Evolutionary conservation across 139 green algal species (phyloP), one percentile per base, ranked within the genome.

Genomic region (Gonium pectorale): DNA sequence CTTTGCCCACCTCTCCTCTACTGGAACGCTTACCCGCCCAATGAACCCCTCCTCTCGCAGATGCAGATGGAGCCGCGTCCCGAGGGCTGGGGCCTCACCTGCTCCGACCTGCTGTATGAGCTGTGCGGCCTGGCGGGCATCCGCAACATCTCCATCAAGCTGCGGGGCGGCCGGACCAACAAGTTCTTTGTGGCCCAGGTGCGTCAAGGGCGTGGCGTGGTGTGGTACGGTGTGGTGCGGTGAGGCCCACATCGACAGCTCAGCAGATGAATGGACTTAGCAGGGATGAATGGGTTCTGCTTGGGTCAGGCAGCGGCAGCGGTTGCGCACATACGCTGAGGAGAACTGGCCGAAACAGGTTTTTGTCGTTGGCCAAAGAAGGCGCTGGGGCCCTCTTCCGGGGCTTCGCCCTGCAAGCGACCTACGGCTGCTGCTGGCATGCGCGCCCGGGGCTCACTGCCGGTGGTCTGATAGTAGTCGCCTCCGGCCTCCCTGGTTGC

Each of bases 81-180:
- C 37, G 49, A 82, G 3, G 91, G 91, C 38, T 92, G 86, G 82
- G 91, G 91, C 40, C 64, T 92, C 9, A 63, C 9, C 5, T 83
- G 83, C 40, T 83, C 41, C 60, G 79, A 90, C 38, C 60, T 92
- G 41, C 33, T 94, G 24, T 73, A 79, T 15, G 80, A 90, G 79
- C 83, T 94, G 54, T 94, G 87, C 72, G 72, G 81, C 56, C 33
- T 94, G 64, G 86, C 67, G 1, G 91, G 91, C 59, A 79, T 94
- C 5, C 31, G 81, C 26, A 79, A 94, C 66, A 67, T 90, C 37
- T 90, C 70, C 59, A 72, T 92, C 64, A 91, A 90, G 81, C n/a
- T 88, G 29, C 8, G 67, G 2, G 86, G 86, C 0, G 31, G 59
- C 24, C 31, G 60, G 4, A 68, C 44, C 5, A 89, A 90, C 79